Evolutionary conservation across 2,329 filamentous ascomycete species (phyloP).

Genomic region (Tolypocladium tundrense): DNA sequence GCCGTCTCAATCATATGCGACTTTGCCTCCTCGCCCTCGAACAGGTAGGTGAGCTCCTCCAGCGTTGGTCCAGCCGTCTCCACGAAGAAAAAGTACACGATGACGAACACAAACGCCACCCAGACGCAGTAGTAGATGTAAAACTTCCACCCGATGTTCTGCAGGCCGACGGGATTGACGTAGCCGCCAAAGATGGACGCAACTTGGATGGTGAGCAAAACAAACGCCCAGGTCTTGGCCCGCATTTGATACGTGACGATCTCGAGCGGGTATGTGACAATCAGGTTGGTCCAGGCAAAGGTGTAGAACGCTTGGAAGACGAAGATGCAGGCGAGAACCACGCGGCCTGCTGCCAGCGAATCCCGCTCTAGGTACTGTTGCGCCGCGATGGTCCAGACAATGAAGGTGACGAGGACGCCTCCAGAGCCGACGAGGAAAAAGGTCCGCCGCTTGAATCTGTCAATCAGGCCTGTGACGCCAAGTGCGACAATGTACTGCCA

Average conservation of each 20-base stretch:
- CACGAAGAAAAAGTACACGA: conserved; percentile 29
- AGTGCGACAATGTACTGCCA: conserved; percentile 33
- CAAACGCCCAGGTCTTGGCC: conserved; percentile 29
- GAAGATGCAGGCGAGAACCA: conserved; percentile 31
- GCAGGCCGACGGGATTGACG: conserved; percentile 27
- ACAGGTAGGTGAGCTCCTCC: conserved; percentile 23
- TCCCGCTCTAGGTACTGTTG: conserved; percentile 24
- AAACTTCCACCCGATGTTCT: conserved; percentile 28
- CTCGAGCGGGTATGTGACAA: conserved; percentile 32
- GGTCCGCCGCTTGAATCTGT: conserved; percentile 24
- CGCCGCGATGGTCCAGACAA: conserved; percentile 28
- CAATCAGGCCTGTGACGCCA: conserved; percentile 22
- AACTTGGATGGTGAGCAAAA: conserved; percentile 27
- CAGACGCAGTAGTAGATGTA: conserved; percentile 31
- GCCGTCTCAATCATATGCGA: conserved; percentile 13
- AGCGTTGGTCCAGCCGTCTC: conserved; percentile 26
- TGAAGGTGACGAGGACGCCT: conserved; percentile 26
- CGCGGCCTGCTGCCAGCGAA: conserved; percentile 18
- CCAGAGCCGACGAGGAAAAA: conserved; percentile 28
- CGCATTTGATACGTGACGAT: conserved; percentile 30
- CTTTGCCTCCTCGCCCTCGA: conserved; percentile 16
- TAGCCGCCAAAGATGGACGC: conserved; percentile 27
- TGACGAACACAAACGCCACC: conserved; percentile 24
- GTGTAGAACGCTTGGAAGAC: conserved; percentile 31
- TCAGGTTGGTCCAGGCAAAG: conserved; percentile 31